Evolutionary conservation across 2,329 filamentous ascomycete species (phyloP).

Genomic region (Hypoxylon sp.): DNA sequence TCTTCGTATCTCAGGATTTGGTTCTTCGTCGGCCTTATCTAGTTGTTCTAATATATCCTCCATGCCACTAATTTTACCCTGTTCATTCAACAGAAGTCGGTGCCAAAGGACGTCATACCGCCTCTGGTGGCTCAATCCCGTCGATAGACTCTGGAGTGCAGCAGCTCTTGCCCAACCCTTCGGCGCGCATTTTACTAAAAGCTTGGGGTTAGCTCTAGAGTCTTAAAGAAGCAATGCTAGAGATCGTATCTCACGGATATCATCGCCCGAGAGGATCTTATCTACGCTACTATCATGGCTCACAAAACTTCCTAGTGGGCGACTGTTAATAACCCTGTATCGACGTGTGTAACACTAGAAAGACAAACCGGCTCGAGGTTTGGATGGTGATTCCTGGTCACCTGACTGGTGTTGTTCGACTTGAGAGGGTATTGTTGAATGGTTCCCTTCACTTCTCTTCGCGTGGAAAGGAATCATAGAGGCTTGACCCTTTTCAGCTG

Average conservation of each 20-base stretch:
- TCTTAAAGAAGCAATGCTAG: background rate
- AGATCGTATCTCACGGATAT: background rate
- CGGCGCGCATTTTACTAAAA: background rate
- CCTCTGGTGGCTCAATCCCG: conserved; percentile 24
- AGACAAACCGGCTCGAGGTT: background rate
- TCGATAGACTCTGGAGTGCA: conserved; percentile 4
- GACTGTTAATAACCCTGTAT: background rate
- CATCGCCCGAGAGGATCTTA: background rate
- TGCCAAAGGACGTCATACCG: conserved; percentile 14
- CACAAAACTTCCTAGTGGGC: background rate
- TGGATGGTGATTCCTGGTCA: background rate
- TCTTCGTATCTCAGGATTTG: background rate
- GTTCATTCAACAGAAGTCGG: conserved; percentile 9
- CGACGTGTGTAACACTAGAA: background rate
- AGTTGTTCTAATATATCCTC: conserved; percentile 5
- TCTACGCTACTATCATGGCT: background rate
- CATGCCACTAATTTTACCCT: conserved; percentile 13
- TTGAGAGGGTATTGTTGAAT: background rate
- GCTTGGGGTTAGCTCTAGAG: background rate
- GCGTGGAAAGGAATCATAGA: background rate
- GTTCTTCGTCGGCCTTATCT: conserved; percentile 8
- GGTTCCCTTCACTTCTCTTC: background rate
- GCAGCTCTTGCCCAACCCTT: conserved; percentile 20
- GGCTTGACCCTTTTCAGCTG: background rate
- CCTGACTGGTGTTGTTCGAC: background rate